Percentiles rank a stretch among this genome's conserved stretches.
Conservation (phyloP, 1,284 basidiomycete species). For the Mycosarcoma mackinlayi region DNA sequence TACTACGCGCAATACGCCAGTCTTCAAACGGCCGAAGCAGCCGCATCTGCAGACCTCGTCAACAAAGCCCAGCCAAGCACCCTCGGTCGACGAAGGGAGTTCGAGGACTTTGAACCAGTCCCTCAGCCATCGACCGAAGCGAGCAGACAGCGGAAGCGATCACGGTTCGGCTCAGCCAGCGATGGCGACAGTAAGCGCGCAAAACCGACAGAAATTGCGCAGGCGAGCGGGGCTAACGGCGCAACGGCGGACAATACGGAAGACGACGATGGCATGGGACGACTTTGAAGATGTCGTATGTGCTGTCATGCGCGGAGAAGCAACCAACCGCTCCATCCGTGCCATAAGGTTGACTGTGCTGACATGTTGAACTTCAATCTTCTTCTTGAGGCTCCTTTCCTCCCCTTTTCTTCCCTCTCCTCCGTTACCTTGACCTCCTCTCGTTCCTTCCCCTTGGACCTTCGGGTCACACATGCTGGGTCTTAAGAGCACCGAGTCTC, state of each 20-base stretch:
- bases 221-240: neutral
- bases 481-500: conserved; percentile 59
- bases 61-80: conserved; percentile 35
- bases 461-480: conserved; percentile 32
- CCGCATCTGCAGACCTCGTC: conserved; percentile 37
- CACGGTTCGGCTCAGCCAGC: conserved; percentile 19
- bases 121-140: conserved; percentile 6
- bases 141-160: conserved; percentile 28
- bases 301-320: conserved; percentile 10
- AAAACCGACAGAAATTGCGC: conserved; percentile 12
- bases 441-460: neutral
- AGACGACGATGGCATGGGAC: conserved; percentile 58
- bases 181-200: conserved; percentile 34
- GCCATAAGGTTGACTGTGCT: conserved; percentile 11
- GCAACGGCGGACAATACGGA: conserved; percentile 9
- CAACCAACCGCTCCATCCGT: conserved; percentile 3
- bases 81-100: conserved; percentile 37
- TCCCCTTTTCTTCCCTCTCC: too few relatives aligned
- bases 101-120: conserved; percentile 46
- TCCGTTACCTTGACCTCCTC: neutral
- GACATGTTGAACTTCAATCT: conserved; percentile 5
- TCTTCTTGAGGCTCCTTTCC: neutral
- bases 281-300: conserved; percentile 63
- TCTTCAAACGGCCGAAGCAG: conserved; percentile 49
- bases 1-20: conserved; percentile 65